Conservation (phyloP, 805 yeast genomes). For the Tetrapisispora namnaoensis region DNA sequence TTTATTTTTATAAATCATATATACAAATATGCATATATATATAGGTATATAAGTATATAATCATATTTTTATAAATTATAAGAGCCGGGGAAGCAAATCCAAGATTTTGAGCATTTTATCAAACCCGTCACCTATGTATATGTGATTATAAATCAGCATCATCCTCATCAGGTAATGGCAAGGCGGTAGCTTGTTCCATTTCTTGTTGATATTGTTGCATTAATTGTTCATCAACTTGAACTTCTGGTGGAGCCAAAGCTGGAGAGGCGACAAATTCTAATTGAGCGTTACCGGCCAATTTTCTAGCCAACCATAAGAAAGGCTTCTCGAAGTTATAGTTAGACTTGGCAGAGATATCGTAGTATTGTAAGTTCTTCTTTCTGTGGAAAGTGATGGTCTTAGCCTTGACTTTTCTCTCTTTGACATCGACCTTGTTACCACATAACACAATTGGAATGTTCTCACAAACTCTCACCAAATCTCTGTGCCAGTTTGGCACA, state of each 20-base stretch:
- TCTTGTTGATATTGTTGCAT: slow-evolving; percentile 98
- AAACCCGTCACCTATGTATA: neutral
- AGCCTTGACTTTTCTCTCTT: slow-evolving; percentile 99
- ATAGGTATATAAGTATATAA: neutral
- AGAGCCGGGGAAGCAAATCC: neutral
- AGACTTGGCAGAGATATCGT: slow-evolving; percentile 98
- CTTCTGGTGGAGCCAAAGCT: slow-evolving; percentile 99
- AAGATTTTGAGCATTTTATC: neutral
- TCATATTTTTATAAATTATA: too few species aligned
- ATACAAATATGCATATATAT: neutral
- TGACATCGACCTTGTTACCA: slow-evolving; percentile 99
- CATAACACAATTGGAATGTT: slow-evolving; percentile 97
- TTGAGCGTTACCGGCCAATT: slow-evolving; percentile 95
- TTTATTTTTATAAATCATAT: too few species aligned
- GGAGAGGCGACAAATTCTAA: slow-evolving; percentile 98
- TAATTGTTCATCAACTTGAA: slow-evolving; percentile 88
- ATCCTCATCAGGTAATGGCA: slow-evolving; percentile 99
- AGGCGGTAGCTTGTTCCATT: slow-evolving; percentile 98
- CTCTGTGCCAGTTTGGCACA: slow-evolving; percentile 99
- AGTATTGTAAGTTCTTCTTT: slow-evolving; percentile 99
- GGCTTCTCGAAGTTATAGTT: slow-evolving; percentile 99
- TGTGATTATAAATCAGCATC: slow-evolving; percentile 86
- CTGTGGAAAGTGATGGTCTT: slow-evolving; percentile 99
- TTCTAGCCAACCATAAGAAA: slow-evolving; percentile 99
- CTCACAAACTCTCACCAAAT: slow-evolving; percentile 98